These are phyloP conservation scores for Metschnikowia sp. DNA, from an alignment of 805 yeast species.

Conservation along the genomic window DNA sequence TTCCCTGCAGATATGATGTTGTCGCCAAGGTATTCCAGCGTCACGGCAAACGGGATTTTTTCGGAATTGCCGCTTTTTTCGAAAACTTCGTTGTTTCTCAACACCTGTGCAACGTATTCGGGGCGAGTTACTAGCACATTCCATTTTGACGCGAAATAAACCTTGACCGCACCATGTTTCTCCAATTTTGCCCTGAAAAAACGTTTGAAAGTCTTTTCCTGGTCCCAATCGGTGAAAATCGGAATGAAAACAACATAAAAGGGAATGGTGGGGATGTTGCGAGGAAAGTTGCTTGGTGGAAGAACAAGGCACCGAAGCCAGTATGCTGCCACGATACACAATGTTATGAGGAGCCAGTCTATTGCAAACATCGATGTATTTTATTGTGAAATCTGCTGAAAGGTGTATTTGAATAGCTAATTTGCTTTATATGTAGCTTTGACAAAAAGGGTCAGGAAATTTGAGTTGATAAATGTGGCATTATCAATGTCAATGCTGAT, in stretches of 20 bases:
- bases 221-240: slow-evolving; percentile 43
- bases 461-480: too few relatives aligned
- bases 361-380: neutral
- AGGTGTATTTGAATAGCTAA: too few relatives aligned
- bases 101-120: slow-evolving; percentile 41
- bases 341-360: neutral
- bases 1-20: slow-evolving; percentile 61
- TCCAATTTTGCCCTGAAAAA: slow-evolving; percentile 46
- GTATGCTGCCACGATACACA: neutral
- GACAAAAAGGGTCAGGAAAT: too few relatives aligned
- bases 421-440: too few relatives aligned
- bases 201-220: slow-evolving; percentile 41
- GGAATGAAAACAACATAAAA: slow-evolving; percentile 54
- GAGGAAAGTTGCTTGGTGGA: slow-evolving; percentile 53
- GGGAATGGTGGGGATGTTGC: slow-evolving; percentile 57
- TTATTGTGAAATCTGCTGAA: too few relatives aligned
- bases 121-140: slow-evolving; percentile 53
- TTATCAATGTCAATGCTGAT: too few relatives aligned
- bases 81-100: slow-evolving; percentile 47
- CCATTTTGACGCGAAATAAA: slow-evolving; percentile 62
- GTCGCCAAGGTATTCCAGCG: slow-evolving; percentile 57
- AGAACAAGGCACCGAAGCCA: slow-evolving; percentile 20
- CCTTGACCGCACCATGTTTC: slow-evolving; percentile 54
- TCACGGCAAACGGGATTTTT: slow-evolving; percentile 53
- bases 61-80: slow-evolving; percentile 60